Evolutionary conservation across 2,329 filamentous ascomycete species (phyloP).

Genomic region (Pseudocercospora macadamiae): DNA sequence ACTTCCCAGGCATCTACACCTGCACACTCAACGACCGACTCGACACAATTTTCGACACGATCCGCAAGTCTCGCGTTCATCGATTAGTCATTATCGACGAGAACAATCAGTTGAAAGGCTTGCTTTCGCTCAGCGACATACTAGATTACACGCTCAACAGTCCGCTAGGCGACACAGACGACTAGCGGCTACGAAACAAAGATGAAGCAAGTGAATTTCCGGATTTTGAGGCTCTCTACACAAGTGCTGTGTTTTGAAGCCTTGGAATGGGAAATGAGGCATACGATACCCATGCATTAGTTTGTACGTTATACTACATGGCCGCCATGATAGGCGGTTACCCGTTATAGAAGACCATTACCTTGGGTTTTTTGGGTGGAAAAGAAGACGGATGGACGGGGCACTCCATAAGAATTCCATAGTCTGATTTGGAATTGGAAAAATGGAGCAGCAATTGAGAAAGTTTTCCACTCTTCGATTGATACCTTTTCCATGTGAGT

Average conservation of each 20-base stretch:
- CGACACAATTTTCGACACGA: slow-evolving; percentile 94
- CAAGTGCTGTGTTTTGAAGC: slow-evolving; percentile 1
- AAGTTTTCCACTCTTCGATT: too few species aligned
- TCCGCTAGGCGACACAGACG: slow-evolving; percentile 35
- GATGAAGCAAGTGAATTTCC: too few species aligned
- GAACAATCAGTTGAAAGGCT: slow-evolving; percentile 78
- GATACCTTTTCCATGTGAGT: too few species aligned
- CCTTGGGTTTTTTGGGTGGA: slow-evolving; percentile 1
- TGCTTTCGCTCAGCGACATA: slow-evolving; percentile 94
- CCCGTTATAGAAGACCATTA: neutral
- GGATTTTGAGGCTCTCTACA: neutral
- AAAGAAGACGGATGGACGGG: too few species aligned
- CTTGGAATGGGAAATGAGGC: neutral
- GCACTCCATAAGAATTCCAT: too few species aligned
- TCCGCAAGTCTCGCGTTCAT: slow-evolving; percentile 92
- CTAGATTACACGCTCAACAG: slow-evolving; percentile 80
- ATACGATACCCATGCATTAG: slow-evolving; percentile 4
- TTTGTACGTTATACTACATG: neutral
- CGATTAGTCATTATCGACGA: slow-evolving; percentile 92
- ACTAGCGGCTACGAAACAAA: slow-evolving; percentile 15
- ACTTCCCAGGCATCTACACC: slow-evolving; percentile 95
- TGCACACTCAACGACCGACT: slow-evolving; percentile 89
- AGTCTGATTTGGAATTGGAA: neutral
- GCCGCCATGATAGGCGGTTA: neutral
- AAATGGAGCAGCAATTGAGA: too few species aligned